Evolutionary conservation across 768 basidiomycete genomes (phyloP), one percentile per base, ranked within the genome.

Genomic region (Podaxis sp.): DNA sequence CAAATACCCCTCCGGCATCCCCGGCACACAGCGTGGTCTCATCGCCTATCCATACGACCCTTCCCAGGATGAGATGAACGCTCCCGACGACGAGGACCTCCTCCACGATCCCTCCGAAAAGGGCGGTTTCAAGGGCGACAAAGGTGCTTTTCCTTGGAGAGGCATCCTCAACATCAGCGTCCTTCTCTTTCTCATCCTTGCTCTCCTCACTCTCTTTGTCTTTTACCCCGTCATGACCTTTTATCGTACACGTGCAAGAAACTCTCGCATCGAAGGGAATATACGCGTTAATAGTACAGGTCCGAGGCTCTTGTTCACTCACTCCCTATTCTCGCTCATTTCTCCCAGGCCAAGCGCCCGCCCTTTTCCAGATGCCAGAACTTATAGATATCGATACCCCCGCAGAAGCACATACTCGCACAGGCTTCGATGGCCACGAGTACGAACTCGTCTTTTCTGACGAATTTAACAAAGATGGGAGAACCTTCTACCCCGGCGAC

Each of bases 371-470:
- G 61, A 80, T 91, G 74, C 86, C 86, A 0, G 74, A 80, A 8
- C 75, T 89, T 36, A 84, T 96, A 69, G 94, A 96, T 75, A 57
- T 70, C 2, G 84, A 84, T 15, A 96, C 94, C 1, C 93, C 93
- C 0, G 64, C 74, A 0, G 56, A 61, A 1, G 91, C 85, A 2
- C 79, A 78, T 64, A 79, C 84, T 0, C 80, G 89, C 22, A 88
- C 79, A 2, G 93, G 93, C 1, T 91, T 82, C 66, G 92, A 95
- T 72, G 88, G 89, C 3, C 58, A 85, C 41, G 69, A 80, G 0
- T 95, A 93, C 70, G 79, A 85, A 33, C 77, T 88, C 55, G 86
- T 90, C 28, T 93, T 91, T 70, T 86, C 84, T 3, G 91, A 93
- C 73, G 91, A 92, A 76, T 93, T 93, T 73, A 82, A 90, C 58